Conservation (phyloP, 2,329 filamentous ascomycete genomes). For the Juglanconis oblonga region DNA sequence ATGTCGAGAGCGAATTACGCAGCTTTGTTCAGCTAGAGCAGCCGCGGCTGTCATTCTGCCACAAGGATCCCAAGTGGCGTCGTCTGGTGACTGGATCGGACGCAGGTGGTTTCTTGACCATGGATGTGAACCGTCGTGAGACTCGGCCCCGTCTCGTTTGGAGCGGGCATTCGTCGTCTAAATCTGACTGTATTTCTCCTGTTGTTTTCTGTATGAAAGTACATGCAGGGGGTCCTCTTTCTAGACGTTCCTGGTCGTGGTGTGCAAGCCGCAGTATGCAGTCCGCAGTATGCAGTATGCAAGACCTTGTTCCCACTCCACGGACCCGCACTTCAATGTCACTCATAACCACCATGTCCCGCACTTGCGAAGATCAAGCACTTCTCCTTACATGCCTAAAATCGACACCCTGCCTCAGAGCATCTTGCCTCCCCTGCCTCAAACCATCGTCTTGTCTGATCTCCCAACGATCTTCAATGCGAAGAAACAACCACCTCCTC, state of each 20-base stretch:
- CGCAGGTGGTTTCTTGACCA: neutral
- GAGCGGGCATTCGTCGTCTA: conserved; percentile 7
- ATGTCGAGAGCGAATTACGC: neutral
- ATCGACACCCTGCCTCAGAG: conserved; percentile 32
- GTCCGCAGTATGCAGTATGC: conserved; percentile 14
- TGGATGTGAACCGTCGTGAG: conserved; percentile 10
- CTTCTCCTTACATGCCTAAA: conserved; percentile 32
- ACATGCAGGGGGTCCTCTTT: neutral
- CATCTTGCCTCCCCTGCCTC: conserved; percentile 23
- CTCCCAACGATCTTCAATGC: conserved; percentile 31
- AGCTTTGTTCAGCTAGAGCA: neutral
- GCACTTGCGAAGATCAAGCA: conserved; percentile 34
- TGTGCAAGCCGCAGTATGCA: conserved; percentile 3
- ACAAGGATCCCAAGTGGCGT: conserved; percentile 2
- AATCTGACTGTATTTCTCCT: neutral
- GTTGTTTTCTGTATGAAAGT: conserved; percentile 10
- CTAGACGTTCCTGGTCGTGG: conserved; percentile 5
- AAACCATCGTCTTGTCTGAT: conserved; percentile 33
- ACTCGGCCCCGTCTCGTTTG: conserved; percentile 15
- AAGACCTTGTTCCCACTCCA: conserved; percentile 12
- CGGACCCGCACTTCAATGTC: conserved; percentile 28
- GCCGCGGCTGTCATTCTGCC: neutral
- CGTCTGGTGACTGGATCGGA: neutral
- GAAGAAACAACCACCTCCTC: conserved; percentile 23
- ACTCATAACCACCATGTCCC: conserved; percentile 41